Evolutionary conservation across 1,284 basidiomycete species (phyloP), one percentile per base, ranked within the genome.

Genomic region (Abortiporus biennis): DNA sequence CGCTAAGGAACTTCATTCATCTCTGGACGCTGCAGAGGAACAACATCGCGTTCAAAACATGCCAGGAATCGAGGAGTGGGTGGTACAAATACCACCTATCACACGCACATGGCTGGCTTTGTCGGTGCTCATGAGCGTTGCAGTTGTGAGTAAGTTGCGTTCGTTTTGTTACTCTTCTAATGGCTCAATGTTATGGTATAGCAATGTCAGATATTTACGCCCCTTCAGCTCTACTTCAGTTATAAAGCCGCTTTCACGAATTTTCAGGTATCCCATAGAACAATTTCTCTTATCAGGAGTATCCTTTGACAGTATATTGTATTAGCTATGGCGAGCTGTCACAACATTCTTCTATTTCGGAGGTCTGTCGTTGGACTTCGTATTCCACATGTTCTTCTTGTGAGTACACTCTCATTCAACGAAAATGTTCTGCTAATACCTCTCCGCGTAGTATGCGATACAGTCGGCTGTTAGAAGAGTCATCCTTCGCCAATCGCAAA

Each of bases 341-440:
- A 96, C 93, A 20, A 93, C 87, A 6, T 98, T 98, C 72, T 83
- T 95, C 56, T 99, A 95, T 67, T 99, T 98, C 64, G 95, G 95
- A 8, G 78, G 85, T 0, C 77, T 98, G 52, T 90, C 86, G 2
- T 67, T 98, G n/a, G 94, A 98, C 60, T 92, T 97, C 50, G 74
- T 95, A 44, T 96, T 99, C 65, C 94, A 98, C 61, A 72, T 99
- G 44, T 96, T 97, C 74, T 98, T 98, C 74, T 94, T 97, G 92
- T 94, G 55, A 61, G 91, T 32, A 3, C 31, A 8, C 21, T 11
- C 6, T 16, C 41, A 11, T 3, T 42, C 19, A 35, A n/a, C n/a
- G 38, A 36, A 4, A 22, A 13, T 20, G 21, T 19, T 24, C 25
- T 12, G 17, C 29, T 21, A 33, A 33, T 45, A 43, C 29, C 30